These are phyloP conservation scores for Niveomyces coronatus DNA, from an alignment of 2,329 filamentous ascomycete genomes.

Conservation along the genomic window DNA sequence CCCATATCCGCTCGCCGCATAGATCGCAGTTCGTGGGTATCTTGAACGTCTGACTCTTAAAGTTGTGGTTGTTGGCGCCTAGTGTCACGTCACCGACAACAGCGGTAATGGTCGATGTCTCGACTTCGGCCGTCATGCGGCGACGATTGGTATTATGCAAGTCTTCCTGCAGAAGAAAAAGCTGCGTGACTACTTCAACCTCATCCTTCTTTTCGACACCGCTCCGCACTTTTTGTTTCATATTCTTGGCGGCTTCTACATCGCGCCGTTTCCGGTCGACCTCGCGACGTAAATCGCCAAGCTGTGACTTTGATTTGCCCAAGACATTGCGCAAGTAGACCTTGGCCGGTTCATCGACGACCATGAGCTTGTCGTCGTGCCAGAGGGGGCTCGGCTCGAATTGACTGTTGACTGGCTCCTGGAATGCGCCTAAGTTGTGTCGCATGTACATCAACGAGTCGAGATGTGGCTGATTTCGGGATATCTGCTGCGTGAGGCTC, in stretches of 20 bases:
- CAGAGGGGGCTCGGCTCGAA: constrained; percentile 96
- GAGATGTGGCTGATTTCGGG: constrained; percentile 75
- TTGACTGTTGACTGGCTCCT: constrained; percentile 71
- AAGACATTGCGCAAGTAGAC: constrained; percentile 86
- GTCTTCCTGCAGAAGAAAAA: constrained; percentile 75
- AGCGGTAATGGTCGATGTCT: constrained; percentile 84
- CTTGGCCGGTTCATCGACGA: constrained; percentile 78
- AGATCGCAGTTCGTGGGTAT: constrained; percentile 98
- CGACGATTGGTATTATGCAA: constrained; percentile 77
- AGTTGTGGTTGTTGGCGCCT: constrained; percentile 90
- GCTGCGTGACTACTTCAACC: constrained; percentile 69
- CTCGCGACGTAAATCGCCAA: constrained; percentile 71
- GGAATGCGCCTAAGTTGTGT: constrained; percentile 75
- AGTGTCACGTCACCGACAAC: constrained; percentile 87
- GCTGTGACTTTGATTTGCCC: constrained; percentile 76
- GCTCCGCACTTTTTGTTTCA: constrained; percentile 67
- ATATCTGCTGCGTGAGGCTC: constrained; percentile 68
- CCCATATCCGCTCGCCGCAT: constrained; percentile 95
- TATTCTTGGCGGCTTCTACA: constrained; percentile 64
- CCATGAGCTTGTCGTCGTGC: constrained; percentile 85
- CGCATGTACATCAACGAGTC: constrained; percentile 98
- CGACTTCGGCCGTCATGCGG: constrained; percentile 80
- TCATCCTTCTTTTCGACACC: constrained; percentile 85
- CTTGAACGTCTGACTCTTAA: constrained; percentile 98
- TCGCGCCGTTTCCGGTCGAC: constrained; percentile 80